Conservation (phyloP, 2,329 filamentous ascomycete species). For the Paecilomyces variotii region DNA sequence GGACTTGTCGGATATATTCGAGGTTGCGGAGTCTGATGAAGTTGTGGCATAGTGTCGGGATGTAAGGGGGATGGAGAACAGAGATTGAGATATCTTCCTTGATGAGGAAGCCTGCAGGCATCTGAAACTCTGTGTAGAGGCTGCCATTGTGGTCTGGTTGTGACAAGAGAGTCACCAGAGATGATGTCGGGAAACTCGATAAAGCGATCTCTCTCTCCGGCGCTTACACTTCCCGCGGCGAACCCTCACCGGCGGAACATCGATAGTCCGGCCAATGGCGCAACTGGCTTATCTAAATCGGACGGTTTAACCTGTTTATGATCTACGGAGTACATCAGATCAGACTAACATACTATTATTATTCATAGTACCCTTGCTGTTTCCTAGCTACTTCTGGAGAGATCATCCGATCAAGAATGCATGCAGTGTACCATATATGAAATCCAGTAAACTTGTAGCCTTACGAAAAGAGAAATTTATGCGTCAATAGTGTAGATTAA, state of each 20-base stretch:
- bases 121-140: slow-evolving; percentile 23
- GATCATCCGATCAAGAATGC: too few species aligned
- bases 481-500: background rate
- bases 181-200: background rate
- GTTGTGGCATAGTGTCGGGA: slow-evolving; percentile 33
- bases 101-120: slow-evolving; percentile 20
- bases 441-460: too few species aligned
- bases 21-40: slow-evolving; percentile 23
- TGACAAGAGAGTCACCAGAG: background rate
- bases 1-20: slow-evolving; percentile 18
- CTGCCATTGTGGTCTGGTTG: slow-evolving; percentile 22
- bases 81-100: slow-evolving; percentile 10
- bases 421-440: too few species aligned
- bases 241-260: background rate
- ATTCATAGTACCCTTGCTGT: too few species aligned
- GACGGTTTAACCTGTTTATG: too few species aligned
- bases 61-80: slow-evolving; percentile 12
- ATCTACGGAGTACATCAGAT: too few species aligned
- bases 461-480: too few species aligned
- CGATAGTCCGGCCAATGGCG: background rate
- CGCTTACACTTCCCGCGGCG: background rate
- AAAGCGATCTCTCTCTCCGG: background rate
- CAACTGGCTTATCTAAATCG: background rate
- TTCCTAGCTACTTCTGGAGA: too few species aligned
- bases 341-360: too few species aligned